Evolutionary conservation across 129 eudicot species (phyloP), one percentile per base, ranked within the genome.

Genomic region (Flaveria ramosissima): DNA sequence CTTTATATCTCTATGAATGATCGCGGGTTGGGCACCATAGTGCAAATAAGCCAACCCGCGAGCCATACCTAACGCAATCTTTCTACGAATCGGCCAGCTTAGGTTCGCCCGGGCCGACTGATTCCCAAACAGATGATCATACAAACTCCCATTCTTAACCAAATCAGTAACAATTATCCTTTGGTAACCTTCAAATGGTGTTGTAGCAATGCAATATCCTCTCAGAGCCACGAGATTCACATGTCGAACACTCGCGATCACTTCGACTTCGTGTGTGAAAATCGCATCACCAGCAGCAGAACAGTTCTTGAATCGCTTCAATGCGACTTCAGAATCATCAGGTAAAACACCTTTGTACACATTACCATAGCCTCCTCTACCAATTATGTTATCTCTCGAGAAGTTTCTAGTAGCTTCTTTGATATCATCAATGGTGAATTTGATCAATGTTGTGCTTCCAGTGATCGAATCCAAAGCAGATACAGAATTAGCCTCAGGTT

Each of bases 301-400:
- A 32, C 92, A 87, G 69, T 93, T 93, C 77, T 94, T 91, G 79
- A 94, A 91, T 79, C 98, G 86, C 75, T 94, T 94, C 75, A 94
- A 71, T 2, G 98, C 98, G 46, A 91, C 92, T 74, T 91, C 96
- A 0, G 97, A 66, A 4, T 90, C 93, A 64, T 94, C 96, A 0
- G 85, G 78, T 15, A 94, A 43, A 4, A 86, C 83, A 1, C 97
- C 98, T 76, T 87, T 89, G 80, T 91, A 94, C 9, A 94, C 98
- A 74, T 94, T 94, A 55, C 98, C 98, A 53, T 94, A 94, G 43
- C 98, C 98, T 73, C 98, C 98, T 71, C 75, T 89, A n/a, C 98
- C 98, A 10, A 94, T 89, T 52, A 94, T 87, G 27, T 85, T 76
- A 0, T 77, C 82, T 71, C 92, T 77, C 2, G 89, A 81, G 78